Evolutionary conservation across 2,329 filamentous ascomycete species (phyloP), one percentile per base, ranked within the genome.

Genomic region (Xylaria sp.): DNA sequence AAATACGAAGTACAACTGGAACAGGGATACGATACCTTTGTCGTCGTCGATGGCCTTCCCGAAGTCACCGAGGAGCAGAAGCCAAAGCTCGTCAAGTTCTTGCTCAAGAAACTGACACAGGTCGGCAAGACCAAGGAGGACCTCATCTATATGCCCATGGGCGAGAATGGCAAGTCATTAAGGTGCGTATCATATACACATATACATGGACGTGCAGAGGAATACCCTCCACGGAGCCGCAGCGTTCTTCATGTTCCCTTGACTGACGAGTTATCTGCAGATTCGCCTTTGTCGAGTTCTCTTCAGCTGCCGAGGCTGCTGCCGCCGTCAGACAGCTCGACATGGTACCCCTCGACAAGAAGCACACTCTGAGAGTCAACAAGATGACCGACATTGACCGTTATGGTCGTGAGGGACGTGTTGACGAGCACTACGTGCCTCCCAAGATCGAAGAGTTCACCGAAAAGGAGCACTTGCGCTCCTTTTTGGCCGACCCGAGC

Each of bases 321-420:
- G 92, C 92, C 57, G 95, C 94, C 60, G 92, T 94, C 71, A 94
- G 96, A 78, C 88, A 91, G 73, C 89, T 99, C 63, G 89, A 99
- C 78, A 87, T 88, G 73, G 89, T 91, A 5, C 87, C 94, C 46
- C 90, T 99, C 73, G 95, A 99, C 83, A 98, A 96, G 87, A 97
- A 90, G 82, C 94, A 99, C 84, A 97, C 87, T 55, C 87, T 99
- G 72, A 87, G 90, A 67, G 94, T 99, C 72, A 99, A 99, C 88
- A 99, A 99, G 82, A 86, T 99, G 73, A 97, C 94, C 73, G 95
- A 99, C 76, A 94, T 99, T 74, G 95, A 99, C 77, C 91, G 95
- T 70, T 99, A 92, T 78, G 95, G 95, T 67, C 88, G 93, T 67
- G 95, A 98, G 82, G 95, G 95, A 70, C 89, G 93, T 69, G 87